Evolutionary conservation across 192 early-diverging fungal genomes (phyloP).

Genomic region (Podochytrium sp.): DNA sequence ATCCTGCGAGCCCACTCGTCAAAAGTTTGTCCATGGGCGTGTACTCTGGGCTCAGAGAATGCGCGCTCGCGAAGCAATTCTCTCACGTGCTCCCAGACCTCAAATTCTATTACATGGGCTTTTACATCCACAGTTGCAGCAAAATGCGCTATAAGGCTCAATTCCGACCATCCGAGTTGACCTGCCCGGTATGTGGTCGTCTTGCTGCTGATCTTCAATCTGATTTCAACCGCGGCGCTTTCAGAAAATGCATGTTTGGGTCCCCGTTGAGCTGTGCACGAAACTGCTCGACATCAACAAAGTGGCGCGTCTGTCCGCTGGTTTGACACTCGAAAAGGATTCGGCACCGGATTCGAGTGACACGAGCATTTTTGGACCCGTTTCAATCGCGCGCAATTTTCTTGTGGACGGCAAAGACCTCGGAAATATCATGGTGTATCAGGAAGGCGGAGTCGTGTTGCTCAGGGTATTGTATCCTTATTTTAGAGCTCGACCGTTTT

Average conservation of each 20-base stretch:
- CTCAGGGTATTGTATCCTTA: conserved; percentile 2
- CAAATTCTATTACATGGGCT: conserved; percentile 93
- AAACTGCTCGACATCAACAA: conserved; percentile 55
- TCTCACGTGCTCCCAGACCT: conserved; percentile 50
- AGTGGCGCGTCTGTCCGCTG: conserved; percentile 49
- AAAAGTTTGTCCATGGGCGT: conserved; percentile 78
- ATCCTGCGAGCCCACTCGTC: conserved; percentile 68
- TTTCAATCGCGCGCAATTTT: not conserved
- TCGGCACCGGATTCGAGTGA: not conserved
- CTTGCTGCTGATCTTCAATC: not conserved
- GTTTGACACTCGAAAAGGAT: not conserved
- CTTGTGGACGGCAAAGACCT: not conserved
- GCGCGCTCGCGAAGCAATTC: conserved; percentile 63
- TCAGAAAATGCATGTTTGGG: conserved; percentile 48
- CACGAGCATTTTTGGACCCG: conserved; percentile 6
- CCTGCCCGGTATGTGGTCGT: conserved; percentile 62
- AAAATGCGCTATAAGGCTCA: conserved; percentile 97
- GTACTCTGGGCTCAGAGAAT: conserved; percentile 84
- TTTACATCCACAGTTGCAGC: conserved; percentile 85
- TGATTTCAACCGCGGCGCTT: not conserved
- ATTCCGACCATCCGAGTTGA: conserved; percentile 80
- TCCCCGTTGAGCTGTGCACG: conserved; percentile 46
- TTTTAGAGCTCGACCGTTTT: not conserved
- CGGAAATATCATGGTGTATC: not conserved
- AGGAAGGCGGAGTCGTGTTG: not conserved